phyloP scores from a whole-genome alignment of 306 rosid species.

The Erythrophleum fordii region DNA sequence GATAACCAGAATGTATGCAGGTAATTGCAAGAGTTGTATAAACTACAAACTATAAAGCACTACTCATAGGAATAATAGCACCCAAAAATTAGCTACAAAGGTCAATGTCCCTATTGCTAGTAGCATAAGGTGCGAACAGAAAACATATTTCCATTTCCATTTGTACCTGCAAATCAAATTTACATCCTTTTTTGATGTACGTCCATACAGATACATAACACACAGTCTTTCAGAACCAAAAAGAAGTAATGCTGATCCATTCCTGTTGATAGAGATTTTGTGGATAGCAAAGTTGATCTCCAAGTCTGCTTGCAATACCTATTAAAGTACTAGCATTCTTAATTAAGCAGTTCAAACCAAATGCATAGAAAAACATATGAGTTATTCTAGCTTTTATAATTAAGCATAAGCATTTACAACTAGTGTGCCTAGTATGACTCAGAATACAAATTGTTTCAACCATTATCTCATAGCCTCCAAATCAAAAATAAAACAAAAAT shows the following conservation, averaged over 20 bases:
- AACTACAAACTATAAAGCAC: background rate
- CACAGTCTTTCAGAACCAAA: constrained; percentile 64
- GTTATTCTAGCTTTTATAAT: background rate
- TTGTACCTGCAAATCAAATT: constrained; percentile 76
- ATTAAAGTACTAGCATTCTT: constrained; percentile 31
- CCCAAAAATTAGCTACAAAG: background rate
- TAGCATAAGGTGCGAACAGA: background rate
- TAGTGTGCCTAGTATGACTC: background rate
- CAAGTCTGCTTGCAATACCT: constrained; percentile 81
- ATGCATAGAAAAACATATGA: background rate
- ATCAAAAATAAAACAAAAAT: background rate
- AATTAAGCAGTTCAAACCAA: constrained; percentile 16
- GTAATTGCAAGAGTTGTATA: background rate
- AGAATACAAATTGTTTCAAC: background rate
- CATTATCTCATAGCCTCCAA: background rate
- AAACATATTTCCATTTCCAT: background rate
- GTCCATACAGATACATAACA: constrained; percentile 84
- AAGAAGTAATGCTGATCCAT: constrained; percentile 77
- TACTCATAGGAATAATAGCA: background rate
- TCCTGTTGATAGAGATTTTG: constrained; percentile 74
- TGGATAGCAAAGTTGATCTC: constrained; percentile 57
- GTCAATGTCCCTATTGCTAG: constrained; percentile 37
- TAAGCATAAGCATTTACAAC: background rate
- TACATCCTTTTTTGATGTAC: constrained; percentile 58
- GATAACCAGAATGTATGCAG: background rate